Conservation (phyloP, 805 yeast genomes). For the Scheffersomyces stipitis region DNA sequence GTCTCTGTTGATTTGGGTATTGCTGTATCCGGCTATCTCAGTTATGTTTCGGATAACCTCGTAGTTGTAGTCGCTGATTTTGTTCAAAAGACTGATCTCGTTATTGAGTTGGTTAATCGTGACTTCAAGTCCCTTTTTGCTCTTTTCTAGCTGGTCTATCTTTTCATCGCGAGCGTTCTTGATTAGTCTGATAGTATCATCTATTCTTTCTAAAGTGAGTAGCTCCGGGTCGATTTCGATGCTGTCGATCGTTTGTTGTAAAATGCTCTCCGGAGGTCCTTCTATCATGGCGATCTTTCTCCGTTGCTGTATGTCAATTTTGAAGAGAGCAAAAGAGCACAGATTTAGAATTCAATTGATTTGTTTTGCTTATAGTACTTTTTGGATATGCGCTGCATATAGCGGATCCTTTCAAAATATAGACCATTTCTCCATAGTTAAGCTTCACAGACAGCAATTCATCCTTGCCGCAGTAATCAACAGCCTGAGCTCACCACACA, state of each 20-base stretch:
- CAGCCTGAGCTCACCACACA: too few relatives aligned
- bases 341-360: too few relatives aligned
- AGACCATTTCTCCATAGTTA: too few relatives aligned
- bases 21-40: constrained; percentile 25
- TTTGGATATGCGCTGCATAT: too few relatives aligned
- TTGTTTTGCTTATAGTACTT: too few relatives aligned
- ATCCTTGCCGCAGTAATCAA: too few relatives aligned
- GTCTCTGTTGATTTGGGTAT: constrained; percentile 10
- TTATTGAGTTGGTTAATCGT: constrained; percentile 6
- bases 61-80: constrained; percentile 19
- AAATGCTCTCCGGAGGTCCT: constrained; percentile 34
- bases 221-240: constrained; percentile 54
- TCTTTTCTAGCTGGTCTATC: constrained; percentile 10
- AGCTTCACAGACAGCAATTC: too few relatives aligned
- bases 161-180: constrained; percentile 25
- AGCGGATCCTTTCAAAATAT: too few relatives aligned
- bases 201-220: constrained; percentile 44
- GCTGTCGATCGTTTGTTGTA: constrained; percentile 45
- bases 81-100: constrained; percentile 17
- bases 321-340: too few relatives aligned
- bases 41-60: constrained; percentile 16
- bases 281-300: too few relatives aligned
- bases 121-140: constrained; percentile 8
- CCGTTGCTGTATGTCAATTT: too few relatives aligned
- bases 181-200: constrained; percentile 33